Evolutionary conservation across 441 rosid species (phyloP), one percentile per base, ranked within the genome.

Genomic region (Sinapis alba): DNA sequence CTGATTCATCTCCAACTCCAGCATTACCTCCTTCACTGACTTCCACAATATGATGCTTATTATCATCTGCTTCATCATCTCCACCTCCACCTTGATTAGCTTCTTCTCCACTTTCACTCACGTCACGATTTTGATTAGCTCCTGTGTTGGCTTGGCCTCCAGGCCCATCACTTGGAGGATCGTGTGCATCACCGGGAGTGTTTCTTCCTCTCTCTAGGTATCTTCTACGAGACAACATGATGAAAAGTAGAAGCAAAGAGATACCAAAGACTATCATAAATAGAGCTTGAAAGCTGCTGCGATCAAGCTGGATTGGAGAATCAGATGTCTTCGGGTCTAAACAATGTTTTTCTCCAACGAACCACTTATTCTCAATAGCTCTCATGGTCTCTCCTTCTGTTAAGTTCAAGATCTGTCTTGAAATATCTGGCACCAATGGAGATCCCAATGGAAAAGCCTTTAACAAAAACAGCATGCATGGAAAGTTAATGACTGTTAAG

Each of bases 361-460:
- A 47, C 80, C 76, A 77, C 34, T 77, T 77, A 41, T 43, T 63
- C 75, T 76, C 71, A 0, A 76, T 76, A 43, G 60, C 51, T 30
- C 4, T 43, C 71, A 76, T 63, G 19, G 9, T 47, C 10, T 71
- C 67, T 77, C 80, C 80, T 24, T 71, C 80, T 23, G 80, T 65
- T 23, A 71, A 0, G 41, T 71, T 77, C 80, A 77, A 65, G 4
- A 77, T 65, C n/a, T 71, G 62, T 58, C 76, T 71, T 64, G 80
- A 77, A 30, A 77, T 65, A 58, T 77, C 80, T 3, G 80, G 21
- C 7, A 77, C 76, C 56, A 77, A 36, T 1, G 76, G 72, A 0
- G 76, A 77, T 3, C 73, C 68, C 18, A 71, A 1, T n/a, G 76
- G 76, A 71, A 76, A 76, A 1, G 71, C 74, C 79, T 76, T 24